Percentiles rank a stretch among this genome's conserved stretches.
phyloP scores from a whole-genome alignment of 495 filamentous ascomycete species.

The Hyaloscypha variabilis region DNA sequence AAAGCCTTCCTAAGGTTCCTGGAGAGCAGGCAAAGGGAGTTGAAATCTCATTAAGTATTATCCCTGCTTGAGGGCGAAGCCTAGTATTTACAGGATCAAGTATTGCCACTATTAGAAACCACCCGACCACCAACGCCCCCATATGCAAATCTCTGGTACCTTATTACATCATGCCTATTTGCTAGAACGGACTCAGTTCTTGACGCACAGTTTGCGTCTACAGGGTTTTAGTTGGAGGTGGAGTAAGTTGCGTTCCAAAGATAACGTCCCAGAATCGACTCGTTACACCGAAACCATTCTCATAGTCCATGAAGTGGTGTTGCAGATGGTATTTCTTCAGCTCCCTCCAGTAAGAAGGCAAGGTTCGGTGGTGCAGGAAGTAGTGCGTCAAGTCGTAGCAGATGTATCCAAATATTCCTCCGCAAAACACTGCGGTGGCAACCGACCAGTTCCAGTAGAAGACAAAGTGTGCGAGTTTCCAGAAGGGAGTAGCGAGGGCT shows the following conservation, averaged over 20 bases:
- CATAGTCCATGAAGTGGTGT: conserved; percentile 95
- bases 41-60: background rate
- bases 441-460: conserved; percentile 87
- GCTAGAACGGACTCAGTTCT: background rate
- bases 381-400: conserved; percentile 98
- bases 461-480: conserved; percentile 83
- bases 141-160: background rate
- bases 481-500: conserved; percentile 85
- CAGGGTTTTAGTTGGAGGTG: conserved; percentile 30
- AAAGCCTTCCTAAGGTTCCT: too few species aligned
- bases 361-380: conserved; percentile 96
- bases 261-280: conserved; percentile 94
- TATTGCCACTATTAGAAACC: background rate
- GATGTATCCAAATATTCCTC: conserved; percentile 93
- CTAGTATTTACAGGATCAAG: background rate
- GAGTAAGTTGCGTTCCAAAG: conserved; percentile 82
- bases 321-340: conserved; percentile 97
- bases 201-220: conserved; percentile 15
- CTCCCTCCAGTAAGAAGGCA: conserved; percentile 82
- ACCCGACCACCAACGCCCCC: background rate
- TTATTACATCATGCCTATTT: background rate
- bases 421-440: conserved; percentile 76
- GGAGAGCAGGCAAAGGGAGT: background rate
- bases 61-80: background rate
- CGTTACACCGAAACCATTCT: conserved; percentile 99